Conservation (phyloP, 2,329 filamentous ascomycete species). For the Cephalotrichum gorgonifer region DNA sequence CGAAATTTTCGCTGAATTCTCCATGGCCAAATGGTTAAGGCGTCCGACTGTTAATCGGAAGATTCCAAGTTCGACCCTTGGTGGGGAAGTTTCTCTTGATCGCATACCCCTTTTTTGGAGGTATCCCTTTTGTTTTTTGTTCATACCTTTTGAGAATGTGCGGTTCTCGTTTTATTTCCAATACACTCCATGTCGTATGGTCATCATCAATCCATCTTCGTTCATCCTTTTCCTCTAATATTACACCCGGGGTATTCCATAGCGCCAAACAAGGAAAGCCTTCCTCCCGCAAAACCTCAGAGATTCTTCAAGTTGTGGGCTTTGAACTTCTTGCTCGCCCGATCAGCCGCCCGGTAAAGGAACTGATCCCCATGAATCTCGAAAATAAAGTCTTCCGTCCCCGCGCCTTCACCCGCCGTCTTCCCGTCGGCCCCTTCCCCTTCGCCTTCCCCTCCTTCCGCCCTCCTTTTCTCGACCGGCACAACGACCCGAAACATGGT, state of each 20-base stretch:
- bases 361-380: conserved; percentile 86
- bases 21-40: no score
- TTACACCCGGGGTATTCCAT: not conserved
- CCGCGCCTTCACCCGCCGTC: conserved; percentile 8
- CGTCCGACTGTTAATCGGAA: no score
- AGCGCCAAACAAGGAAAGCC: not conserved
- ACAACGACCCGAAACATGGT: conserved; percentile 74
- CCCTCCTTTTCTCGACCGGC: conserved; percentile 21
- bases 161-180: no score
- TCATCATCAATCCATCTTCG: not conserved
- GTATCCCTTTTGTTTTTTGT: no score
- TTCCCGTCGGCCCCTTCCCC: conserved; percentile 11
- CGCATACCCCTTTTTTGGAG: no score
- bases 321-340: conserved; percentile 89
- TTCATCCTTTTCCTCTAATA: not conserved
- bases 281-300: conserved; percentile 34
- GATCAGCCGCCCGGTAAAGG: conserved; percentile 68
- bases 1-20: no score
- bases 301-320: conserved; percentile 67
- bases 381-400: conserved; percentile 47
- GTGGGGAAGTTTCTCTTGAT: no score
- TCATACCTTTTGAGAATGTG: no score
- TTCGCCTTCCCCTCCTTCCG: conserved; percentile 10
- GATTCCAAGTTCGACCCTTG: no score
- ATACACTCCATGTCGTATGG: no score